Evolutionary conservation across 495 filamentous ascomycete species (phyloP).

Genomic region (Recurvomyces mirabilis): DNA sequence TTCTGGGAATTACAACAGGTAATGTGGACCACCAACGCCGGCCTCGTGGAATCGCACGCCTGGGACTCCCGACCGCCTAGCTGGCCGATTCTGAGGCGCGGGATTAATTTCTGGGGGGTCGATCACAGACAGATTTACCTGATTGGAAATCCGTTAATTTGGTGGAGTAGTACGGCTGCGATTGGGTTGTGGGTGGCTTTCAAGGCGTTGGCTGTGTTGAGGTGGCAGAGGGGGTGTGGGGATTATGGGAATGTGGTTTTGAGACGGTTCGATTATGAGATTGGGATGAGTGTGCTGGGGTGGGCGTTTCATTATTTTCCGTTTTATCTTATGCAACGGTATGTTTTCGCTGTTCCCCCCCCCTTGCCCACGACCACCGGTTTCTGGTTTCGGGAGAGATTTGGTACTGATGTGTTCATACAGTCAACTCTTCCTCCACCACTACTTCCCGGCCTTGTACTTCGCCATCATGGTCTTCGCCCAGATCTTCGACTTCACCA

Average conservation of each 20-base stretch:
- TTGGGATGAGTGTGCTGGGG: constrained; percentile 78
- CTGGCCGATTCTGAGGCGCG: constrained; percentile 86
- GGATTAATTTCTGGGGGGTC: constrained; percentile 99
- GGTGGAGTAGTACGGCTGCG: constrained; percentile 82
- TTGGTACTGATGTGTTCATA: not conserved
- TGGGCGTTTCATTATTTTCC: constrained; percentile 98
- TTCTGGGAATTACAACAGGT: constrained; percentile 99
- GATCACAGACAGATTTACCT: constrained; percentile 92
- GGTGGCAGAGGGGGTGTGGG: constrained; percentile 84
- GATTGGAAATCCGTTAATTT: constrained; percentile 88
- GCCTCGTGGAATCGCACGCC: constrained; percentile 87
- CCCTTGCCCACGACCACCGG: too few relatives aligned
- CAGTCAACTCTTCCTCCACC: constrained; percentile 84
- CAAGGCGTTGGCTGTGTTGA: constrained; percentile 76
- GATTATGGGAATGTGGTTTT: constrained; percentile 74
- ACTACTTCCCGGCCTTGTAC: constrained; percentile 92
- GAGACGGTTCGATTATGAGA: constrained; percentile 95
- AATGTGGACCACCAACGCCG: constrained; percentile 98
- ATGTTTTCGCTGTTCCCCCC: not conserved
- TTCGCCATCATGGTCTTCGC: constrained; percentile 83
- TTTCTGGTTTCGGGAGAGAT: not conserved
- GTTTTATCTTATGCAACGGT: constrained; percentile 90
- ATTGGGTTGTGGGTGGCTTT: constrained; percentile 67
- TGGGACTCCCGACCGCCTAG: constrained; percentile 94
- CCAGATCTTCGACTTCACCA: constrained; percentile 77